Percentiles rank a stretch among this genome's conserved stretches.
Conservation (phyloP, 2,329 filamentous ascomycete species). For the Alternaria arborescens region DNA sequence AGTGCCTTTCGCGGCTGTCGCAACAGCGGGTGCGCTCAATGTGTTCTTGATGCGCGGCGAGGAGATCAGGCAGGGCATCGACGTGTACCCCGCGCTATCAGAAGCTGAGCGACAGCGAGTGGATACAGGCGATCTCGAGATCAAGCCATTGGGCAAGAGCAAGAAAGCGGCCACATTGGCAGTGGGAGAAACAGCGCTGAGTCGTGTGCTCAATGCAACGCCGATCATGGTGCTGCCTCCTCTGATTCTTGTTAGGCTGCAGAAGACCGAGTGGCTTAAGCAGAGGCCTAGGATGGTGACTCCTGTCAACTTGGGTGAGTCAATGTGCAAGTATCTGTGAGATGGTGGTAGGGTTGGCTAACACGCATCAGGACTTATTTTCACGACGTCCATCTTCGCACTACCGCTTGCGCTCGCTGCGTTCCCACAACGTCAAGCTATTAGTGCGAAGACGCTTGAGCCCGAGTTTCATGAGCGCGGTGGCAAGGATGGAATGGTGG, state of each 20-base stretch:
- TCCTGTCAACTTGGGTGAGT: constrained; percentile 78
- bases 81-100: constrained; percentile 84
- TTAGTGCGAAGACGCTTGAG: constrained; percentile 79
- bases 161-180: constrained; percentile 87
- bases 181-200: constrained; percentile 90
- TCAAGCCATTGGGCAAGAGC: constrained; percentile 81
- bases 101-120: constrained; percentile 71
- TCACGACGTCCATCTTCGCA: constrained; percentile 86
- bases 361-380: constrained; percentile 68
- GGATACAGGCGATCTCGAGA: constrained; percentile 67
- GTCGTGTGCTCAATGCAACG: constrained; percentile 89
- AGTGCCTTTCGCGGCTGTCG: constrained; percentile 95
- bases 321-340: constrained; percentile 65
- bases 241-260: constrained; percentile 82
- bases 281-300: constrained; percentile 77
- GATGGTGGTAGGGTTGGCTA: constrained; percentile 61
- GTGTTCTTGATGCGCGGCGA: constrained; percentile 98
- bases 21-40: constrained; percentile 88
- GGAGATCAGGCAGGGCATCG: constrained; percentile 91
- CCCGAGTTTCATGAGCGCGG: constrained; percentile 84
- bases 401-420: constrained; percentile 88
- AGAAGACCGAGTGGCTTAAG: constrained; percentile 84
- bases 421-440: constrained; percentile 89
- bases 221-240: constrained; percentile 98
- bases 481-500: constrained; percentile 82